Base-by-base conservation (phyloP, 2,329 filamentous ascomycete genomes). In the Cordyceps pruinosa region DNA sequence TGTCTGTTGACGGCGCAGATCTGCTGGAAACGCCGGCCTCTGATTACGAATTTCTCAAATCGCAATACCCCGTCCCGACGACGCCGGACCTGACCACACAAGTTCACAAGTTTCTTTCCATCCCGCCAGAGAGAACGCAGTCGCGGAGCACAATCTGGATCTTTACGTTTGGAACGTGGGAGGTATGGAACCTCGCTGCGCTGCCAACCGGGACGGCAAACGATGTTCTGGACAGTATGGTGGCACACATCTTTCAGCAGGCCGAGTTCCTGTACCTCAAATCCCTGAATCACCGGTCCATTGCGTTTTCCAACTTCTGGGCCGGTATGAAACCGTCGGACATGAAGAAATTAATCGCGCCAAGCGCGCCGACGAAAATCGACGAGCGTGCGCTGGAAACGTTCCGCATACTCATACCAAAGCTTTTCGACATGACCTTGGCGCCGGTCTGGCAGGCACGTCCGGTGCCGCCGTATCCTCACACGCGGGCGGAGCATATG, bases 131-230 rank as follows among this genome's bases (percentile, higher is more conserved):
- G 0, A 60, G 61, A 2, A 58, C 60, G 0, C 58, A 71, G 0
- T 72, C 76, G 6, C 68, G 68, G n/a, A 75, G 81, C 59, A 81
- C 79, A 0, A 62, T 82, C 15, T 82, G 76, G 75, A 68, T 82
- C 15, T 77, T 82, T 55, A 75, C 71, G 10, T 74, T 81, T 55
- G 79, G 79, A n/a, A 75, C 74, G 30, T 81, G 79, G 78, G 79
- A 82, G 57, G 66, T 81, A 50, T 82, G 78, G 78, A 74, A 76
- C 12, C 65, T 82, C 19, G 73, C 79, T 1, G 70, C 77, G 2
- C 63, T 81, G 19, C 78, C 79, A 1, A 66, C 72, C 10, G 63
- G 66, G 9, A 61, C 68, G 1, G 73, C 75, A 10, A 70, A 72
- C 32, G 61, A 65, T 1, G 57, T 73, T 1, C 59, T 80, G 9